A percentile compares a stretch with the other conserved stretches of the same genome.
Conservation (phyloP, 352 stramenopile species). For the Globisporangium paddicum region DNA sequence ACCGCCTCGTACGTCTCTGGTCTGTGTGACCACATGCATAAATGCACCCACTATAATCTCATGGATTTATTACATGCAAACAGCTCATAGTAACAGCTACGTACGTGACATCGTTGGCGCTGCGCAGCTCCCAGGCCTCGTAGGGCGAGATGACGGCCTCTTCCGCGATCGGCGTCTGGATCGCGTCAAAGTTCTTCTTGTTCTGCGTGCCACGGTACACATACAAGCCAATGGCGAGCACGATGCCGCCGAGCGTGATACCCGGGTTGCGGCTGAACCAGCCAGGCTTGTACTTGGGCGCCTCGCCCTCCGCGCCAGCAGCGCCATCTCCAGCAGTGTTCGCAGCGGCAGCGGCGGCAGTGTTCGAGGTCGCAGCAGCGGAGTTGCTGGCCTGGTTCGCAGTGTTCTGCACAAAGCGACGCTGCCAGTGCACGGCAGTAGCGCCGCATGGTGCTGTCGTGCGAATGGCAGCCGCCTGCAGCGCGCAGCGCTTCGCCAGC, state of each 20-base stretch:
- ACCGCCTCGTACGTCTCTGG: constrained; percentile 49
- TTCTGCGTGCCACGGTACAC: constrained; percentile 67
- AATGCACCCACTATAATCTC: background rate
- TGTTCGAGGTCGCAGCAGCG: constrained; percentile 1
- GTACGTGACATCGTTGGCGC: constrained; percentile 77
- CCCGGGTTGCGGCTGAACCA: constrained; percentile 85
- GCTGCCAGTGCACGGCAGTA: constrained; percentile 1
- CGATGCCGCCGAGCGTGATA: constrained; percentile 63
- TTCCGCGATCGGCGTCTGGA: constrained; percentile 72
- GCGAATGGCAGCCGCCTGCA: background rate
- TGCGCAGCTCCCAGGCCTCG: constrained; percentile 81
- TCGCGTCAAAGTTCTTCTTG: constrained; percentile 77
- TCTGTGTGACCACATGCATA: constrained; percentile 15
- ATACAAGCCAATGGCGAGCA: constrained; percentile 63
- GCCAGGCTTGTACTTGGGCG: constrained; percentile 76
- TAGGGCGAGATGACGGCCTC: constrained; percentile 76
- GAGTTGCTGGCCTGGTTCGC: background rate
- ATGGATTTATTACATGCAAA: too few species aligned
- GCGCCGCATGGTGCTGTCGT: background rate
- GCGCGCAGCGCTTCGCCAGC: background rate
- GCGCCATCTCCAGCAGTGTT: background rate
- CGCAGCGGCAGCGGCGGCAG: background rate
- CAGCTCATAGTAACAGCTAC: background rate
- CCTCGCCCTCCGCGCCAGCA: constrained; percentile 24
- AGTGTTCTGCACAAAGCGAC: constrained; percentile 6